phyloP scores from a whole-genome alignment of 1,284 basidiomycete species.

The Rhodotorula glutinis region DNA sequence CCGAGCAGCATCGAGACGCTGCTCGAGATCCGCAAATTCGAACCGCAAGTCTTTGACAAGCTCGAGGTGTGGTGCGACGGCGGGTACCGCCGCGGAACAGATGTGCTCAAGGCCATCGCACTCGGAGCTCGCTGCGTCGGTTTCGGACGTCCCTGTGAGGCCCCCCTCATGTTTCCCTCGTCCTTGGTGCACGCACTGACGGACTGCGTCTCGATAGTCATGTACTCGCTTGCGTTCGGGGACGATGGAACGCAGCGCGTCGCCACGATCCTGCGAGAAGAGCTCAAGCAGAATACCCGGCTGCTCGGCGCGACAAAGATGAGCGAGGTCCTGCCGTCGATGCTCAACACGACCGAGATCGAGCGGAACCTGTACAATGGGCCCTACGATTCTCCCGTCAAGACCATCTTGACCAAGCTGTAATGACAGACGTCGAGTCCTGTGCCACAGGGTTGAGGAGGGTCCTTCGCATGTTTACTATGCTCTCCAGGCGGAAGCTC shows the following conservation, averaged over 20 bases:
- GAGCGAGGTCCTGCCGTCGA: constrained; percentile 16
- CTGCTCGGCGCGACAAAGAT: constrained; percentile 30
- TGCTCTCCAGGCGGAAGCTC: too few species aligned
- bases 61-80: constrained; percentile 84
- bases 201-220: too few species aligned
- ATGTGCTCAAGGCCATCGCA: constrained; percentile 86
- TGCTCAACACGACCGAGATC: constrained; percentile 31
- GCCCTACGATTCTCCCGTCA: constrained; percentile 20
- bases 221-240: constrained; percentile 38
- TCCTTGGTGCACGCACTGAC: too few species aligned
- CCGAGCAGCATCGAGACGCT: constrained; percentile 39
- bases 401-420: constrained; percentile 12
- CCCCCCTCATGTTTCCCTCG: too few species aligned
- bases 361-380: constrained; percentile 23
- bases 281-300: constrained; percentile 32
- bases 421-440: not conserved
- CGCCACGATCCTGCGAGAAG: constrained; percentile 30
- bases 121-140: constrained; percentile 87
- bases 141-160: constrained; percentile 67
- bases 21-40: constrained; percentile 59
- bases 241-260: constrained; percentile 26
- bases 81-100: constrained; percentile 79
- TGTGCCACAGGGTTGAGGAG: too few species aligned
- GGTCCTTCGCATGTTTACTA: too few species aligned
- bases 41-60: constrained; percentile 68